Evolutionary conservation across 305 asterid species (phyloP), one percentile per base, ranked within the genome.

Genomic region (Fraxinus velutina): DNA sequence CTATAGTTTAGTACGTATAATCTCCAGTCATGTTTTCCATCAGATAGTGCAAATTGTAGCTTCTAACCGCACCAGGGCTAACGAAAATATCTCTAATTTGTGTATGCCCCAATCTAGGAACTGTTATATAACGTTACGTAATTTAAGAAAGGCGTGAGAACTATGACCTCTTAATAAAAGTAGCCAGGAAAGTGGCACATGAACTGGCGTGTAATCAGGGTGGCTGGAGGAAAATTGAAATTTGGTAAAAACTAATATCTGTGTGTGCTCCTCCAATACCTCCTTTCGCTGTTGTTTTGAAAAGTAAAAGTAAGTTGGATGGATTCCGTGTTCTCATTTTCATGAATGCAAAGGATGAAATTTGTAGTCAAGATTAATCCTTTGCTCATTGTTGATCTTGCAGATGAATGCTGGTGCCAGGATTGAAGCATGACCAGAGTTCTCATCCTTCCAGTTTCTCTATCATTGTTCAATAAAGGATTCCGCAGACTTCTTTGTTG

Each of bases 401-500:
- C 86, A 84, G 89, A 75, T 86, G 83, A 37, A 77, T 30, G 17
- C 62, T 39, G 78, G 79, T 47, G 75, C 74, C 27, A 44, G 73
- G 86, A 79, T 50, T 47, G 83, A 83, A 82, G 84, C 79, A 42
- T 73, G 24, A 5, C 70, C 78, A n/a, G 73, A 81, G 81, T 83
- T 68, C 79, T 85, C 77, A 17, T 21, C 74, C 82, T 66, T 60
- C 50, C 78, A 10, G 60, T 68, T 74, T 81, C 70, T 30, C 12
- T 3, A 42, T 64, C 66, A 57, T 75, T 78, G 62, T 84, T 6
- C 27, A 82, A 82, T 84, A 84, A 87, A 80, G 81, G 44, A 78
- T 81, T 70, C 66, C 15, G 73, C 52, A 32, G 83, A 84, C 86
- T 75, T 82, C 80, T 81, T 79, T 86, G 79, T 84, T 71, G 73